A percentile compares a stretch with the other conserved stretches of the same genome.
These are phyloP conservation scores for Phalaenopsis equestris DNA, from an alignment of 106 monocot species.

Conservation along the genomic window DNA sequence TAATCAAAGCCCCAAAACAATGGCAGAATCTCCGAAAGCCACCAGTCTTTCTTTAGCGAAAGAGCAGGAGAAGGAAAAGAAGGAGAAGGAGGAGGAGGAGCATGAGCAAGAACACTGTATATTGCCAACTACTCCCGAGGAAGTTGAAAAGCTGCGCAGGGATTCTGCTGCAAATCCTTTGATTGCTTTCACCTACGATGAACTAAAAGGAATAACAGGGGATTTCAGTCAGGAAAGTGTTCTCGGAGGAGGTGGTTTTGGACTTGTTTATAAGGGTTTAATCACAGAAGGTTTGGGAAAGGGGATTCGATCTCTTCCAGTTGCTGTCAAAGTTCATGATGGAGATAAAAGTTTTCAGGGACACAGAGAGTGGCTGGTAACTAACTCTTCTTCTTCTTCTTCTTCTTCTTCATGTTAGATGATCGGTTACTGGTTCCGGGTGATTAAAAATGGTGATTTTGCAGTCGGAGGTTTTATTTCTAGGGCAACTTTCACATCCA, in stretches of 20 bases:
- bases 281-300: constrained; percentile 14
- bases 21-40: constrained; percentile 15
- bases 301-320: constrained; percentile 3
- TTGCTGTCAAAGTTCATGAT: constrained; percentile 25
- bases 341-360: constrained; percentile 19
- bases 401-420: not conserved
- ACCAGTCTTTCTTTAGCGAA: constrained; percentile 4
- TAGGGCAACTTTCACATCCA: constrained; percentile 58
- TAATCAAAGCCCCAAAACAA: not conserved
- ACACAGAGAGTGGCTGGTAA: constrained; percentile 31
- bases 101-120: not conserved
- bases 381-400: not conserved
- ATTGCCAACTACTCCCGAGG: constrained; percentile 24
- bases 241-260: constrained; percentile 44
- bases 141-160: constrained; percentile 26
- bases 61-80: constrained; percentile 11
- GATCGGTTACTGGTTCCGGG: too few species aligned
- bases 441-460: constrained; percentile 3
- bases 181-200: constrained; percentile 26
- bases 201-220: constrained; percentile 26
- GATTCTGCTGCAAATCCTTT: constrained; percentile 10
- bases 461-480: constrained; percentile 46
- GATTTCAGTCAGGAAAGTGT: constrained; percentile 32
- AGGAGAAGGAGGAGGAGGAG: constrained; percentile 4
- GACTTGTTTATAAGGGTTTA: constrained; percentile 35